A percentile compares a stretch with the other conserved stretches of the same genome.
phyloP scores from a whole-genome alignment of 495 filamentous ascomycete species.

The Emericellopsis terricola region DNA sequence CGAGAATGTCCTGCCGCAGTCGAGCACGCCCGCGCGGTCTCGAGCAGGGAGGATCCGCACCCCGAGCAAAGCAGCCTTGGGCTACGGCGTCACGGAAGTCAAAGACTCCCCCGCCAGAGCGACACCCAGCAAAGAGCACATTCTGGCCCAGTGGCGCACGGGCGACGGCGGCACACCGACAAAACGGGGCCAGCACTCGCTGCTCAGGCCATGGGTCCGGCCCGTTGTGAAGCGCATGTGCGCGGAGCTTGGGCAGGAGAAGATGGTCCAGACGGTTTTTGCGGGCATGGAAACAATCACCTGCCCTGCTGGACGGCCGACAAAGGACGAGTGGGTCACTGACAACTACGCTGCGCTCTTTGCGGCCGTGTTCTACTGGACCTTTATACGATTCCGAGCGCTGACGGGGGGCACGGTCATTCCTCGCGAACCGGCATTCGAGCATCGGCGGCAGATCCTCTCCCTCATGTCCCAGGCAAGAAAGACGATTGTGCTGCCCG shows the following conservation, averaged over 20 bases:
- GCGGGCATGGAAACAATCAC: slow-evolving; percentile 25
- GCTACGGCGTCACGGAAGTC: not conserved
- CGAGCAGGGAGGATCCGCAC: slow-evolving; percentile 7
- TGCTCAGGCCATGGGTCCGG: slow-evolving; percentile 50
- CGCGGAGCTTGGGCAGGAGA: slow-evolving; percentile 14
- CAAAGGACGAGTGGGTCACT: slow-evolving; percentile 33
- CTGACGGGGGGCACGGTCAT: slow-evolving; percentile 7
- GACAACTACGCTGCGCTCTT: slow-evolving; percentile 32
- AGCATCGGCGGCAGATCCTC: slow-evolving; percentile 21
- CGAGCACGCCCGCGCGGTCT: slow-evolving; percentile 9
- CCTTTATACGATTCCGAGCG: slow-evolving; percentile 22
- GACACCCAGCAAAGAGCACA: slow-evolving; percentile 14
- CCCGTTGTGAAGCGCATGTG: slow-evolving; percentile 47
- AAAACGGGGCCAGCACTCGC: slow-evolving; percentile 8
- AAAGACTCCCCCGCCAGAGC: slow-evolving; percentile 6
- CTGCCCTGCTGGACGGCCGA: slow-evolving; percentile 13
- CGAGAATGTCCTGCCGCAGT: slow-evolving; percentile 43
- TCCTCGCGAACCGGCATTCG: slow-evolving; percentile 16
- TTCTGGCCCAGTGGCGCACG: slow-evolving; percentile 17
- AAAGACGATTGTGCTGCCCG: slow-evolving; percentile 9
- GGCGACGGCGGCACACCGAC: slow-evolving; percentile 4
- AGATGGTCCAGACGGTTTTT: slow-evolving; percentile 22
- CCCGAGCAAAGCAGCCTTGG: slow-evolving; percentile 12
- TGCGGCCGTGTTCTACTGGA: slow-evolving; percentile 54
- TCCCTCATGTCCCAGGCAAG: slow-evolving; percentile 16